Conservation (phyloP, 164 flowering plant genomes). For the Macadamia integrifolia region DNA sequence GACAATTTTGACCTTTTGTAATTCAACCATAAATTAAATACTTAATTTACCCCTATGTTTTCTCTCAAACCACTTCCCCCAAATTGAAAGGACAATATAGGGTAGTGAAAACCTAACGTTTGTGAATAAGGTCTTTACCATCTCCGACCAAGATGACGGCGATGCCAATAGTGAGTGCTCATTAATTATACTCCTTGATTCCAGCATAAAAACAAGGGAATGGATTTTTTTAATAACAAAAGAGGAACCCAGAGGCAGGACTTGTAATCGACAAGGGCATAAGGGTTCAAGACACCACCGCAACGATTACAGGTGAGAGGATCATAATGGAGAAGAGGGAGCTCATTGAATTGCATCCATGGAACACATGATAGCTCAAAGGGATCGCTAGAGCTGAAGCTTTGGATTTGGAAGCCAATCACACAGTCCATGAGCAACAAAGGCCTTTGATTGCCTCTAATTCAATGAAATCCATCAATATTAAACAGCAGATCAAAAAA, state of each 20-base stretch:
- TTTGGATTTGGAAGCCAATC: conserved; percentile 67
- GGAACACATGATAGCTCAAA: conserved; percentile 70
- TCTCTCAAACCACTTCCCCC: too few relatives aligned
- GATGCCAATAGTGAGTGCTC: too few relatives aligned
- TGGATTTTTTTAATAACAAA: conserved; percentile 50
- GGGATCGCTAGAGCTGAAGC: conserved; percentile 58
- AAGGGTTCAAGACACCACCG: conserved; percentile 73
- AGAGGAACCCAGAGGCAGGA: conserved; percentile 73
- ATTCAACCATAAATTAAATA: too few relatives aligned
- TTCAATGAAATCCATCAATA: conserved; percentile 77
- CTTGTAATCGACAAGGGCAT: conserved; percentile 78
- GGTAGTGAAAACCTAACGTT: too few relatives aligned
- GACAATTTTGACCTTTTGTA: too few relatives aligned
- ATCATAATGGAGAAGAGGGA: conserved; percentile 72
- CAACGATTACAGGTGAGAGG: conserved; percentile 62
- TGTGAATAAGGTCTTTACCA: too few relatives aligned
- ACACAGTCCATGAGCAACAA: conserved; percentile 93
- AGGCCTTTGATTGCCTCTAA: conserved; percentile 89
- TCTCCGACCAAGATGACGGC: too few relatives aligned
- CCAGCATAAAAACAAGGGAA: conserved; percentile 66
- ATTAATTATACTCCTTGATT: conserved; percentile 66
- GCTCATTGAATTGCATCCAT: conserved; percentile 54
- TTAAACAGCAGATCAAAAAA: too few relatives aligned
- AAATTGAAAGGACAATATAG: too few relatives aligned
- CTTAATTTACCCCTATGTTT: too few relatives aligned